Conservation (phyloP, 139 green algal species). For the Marvania coccoides region DNA sequence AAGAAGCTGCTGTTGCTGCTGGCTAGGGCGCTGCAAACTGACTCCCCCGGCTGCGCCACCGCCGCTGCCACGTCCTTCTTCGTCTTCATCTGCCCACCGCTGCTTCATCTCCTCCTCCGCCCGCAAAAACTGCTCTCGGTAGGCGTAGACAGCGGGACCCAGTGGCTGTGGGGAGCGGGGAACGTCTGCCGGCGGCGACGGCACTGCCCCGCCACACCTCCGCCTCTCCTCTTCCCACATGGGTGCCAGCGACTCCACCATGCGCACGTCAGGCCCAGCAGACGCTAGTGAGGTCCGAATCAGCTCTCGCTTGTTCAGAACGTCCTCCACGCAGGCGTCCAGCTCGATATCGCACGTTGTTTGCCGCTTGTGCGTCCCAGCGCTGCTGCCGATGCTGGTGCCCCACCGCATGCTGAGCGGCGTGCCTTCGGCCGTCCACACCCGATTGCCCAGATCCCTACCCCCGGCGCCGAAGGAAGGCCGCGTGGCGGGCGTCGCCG, state of each 20-base stretch:
- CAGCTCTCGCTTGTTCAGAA: slow-evolving; percentile 71
- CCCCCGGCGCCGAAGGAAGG: slow-evolving; percentile 6
- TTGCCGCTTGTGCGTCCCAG: slow-evolving; percentile 33
- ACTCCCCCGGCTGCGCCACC: no score
- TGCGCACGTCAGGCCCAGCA: slow-evolving; percentile 39
- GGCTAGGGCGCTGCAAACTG: no score
- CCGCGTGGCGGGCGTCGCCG: background rate
- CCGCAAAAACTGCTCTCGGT: background rate
- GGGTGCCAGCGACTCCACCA: slow-evolving; percentile 73
- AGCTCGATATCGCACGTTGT: slow-evolving; percentile 77
- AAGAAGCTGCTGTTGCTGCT: no score
- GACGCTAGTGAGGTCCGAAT: slow-evolving; percentile 47
- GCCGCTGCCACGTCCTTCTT: no score
- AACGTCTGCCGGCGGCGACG: slow-evolving; percentile 40
- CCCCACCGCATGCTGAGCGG: slow-evolving; percentile 20
- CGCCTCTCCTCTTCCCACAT: slow-evolving; percentile 84
- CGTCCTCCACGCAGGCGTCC: slow-evolving; percentile 62
- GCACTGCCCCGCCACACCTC: slow-evolving; percentile 38
- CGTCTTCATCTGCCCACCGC: no score
- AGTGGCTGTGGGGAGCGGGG: slow-evolving; percentile 29
- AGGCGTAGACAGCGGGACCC: background rate
- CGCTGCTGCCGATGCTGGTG: background rate
- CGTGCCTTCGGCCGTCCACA: slow-evolving; percentile 24
- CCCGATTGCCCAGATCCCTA: background rate
- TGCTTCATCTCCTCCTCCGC: background rate